Conservation (phyloP, 2,329 filamentous ascomycete genomes). For the Thielaviopsis populi region DNA sequence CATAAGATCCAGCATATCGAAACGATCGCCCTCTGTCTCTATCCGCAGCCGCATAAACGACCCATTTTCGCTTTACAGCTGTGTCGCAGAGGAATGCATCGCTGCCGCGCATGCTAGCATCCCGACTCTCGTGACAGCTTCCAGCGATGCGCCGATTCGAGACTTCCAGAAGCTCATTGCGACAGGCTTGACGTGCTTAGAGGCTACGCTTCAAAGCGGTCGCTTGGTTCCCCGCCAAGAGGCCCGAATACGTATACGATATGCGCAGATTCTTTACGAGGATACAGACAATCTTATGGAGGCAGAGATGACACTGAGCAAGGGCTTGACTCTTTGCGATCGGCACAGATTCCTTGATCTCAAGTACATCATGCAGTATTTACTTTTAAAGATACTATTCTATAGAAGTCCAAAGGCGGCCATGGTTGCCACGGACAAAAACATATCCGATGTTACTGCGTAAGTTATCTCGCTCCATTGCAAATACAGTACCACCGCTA, state of each 20-base stretch:
- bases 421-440: conserved; percentile 53
- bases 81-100: conserved; percentile 64
- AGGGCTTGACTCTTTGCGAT: conserved; percentile 55
- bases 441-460: conserved; percentile 53
- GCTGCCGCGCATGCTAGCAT: conserved; percentile 39
- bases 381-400: conserved; percentile 54
- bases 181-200: conserved; percentile 57
- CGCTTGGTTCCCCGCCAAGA: conserved; percentile 50
- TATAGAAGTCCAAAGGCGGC: conserved; percentile 58
- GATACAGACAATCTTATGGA: conserved; percentile 65
- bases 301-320: conserved; percentile 55
- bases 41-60: conserved; percentile 32
- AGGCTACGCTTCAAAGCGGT: conserved; percentile 48
- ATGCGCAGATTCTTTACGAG: conserved; percentile 55
- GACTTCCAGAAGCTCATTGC: conserved; percentile 59
- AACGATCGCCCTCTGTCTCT: conserved; percentile 29
- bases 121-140: conserved; percentile 35
- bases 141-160: conserved; percentile 31
- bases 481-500: conserved; percentile 18
- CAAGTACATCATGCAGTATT: conserved; percentile 64
- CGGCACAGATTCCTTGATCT: conserved; percentile 41
- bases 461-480: conserved; percentile 26
- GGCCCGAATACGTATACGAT: conserved; percentile 52
- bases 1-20: conserved; percentile 28
- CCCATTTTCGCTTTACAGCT: conserved; percentile 45